Evolutionary conservation across 2,329 filamentous ascomycete genomes (phyloP), one percentile per base, ranked within the genome.

Genomic region (Ophiocordyceps polyrhachis-furcata): DNA sequence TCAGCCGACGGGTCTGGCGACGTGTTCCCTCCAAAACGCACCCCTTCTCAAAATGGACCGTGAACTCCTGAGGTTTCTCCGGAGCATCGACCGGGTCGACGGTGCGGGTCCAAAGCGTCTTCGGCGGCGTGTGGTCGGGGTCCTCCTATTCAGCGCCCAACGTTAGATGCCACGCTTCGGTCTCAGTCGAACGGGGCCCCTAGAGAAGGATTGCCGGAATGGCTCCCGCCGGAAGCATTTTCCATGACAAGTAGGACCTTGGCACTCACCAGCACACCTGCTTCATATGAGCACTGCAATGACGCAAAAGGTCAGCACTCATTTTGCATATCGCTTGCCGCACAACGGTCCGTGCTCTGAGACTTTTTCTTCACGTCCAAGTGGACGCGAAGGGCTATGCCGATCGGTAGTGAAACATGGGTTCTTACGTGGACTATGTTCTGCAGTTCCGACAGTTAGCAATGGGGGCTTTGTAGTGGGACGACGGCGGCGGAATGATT

Each of bases 201-300:
- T 35, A 6, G 7, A n/a, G 32, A 35, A 17, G 13, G 11, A 4
- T 15, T 3, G 5, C 14, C 35, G 35, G 9, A 17, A 38, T 3
- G n/a, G 4, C 35, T 15, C n/a, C 31, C 31, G 15, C 9, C 31
- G 31, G 31, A 32, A 32, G 31, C 15, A 14, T 11, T 32, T 32
- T 32, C 13, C 13, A 7, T 32, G 31, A 14, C 9, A 31, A 11
- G 15, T 14, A 5, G 13, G 15, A 32, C 8, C 6, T 20, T 11
- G 9, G 35, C 31, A 37, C 42, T 20, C 37, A 43, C 42, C 47
- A 85, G 70, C 50, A 50, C 42, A 57, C 83, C 83, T 44, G 79
- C 79, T 68, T 93, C 85, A 62, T 91, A 93, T 49, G 67, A 73
- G 69, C 79, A 84, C 41, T 42, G 23, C n/a, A n/a, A 23, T 28